Conservation (phyloP, 1,284 basidiomycete species). For the Prillingera fragicola region DNA sequence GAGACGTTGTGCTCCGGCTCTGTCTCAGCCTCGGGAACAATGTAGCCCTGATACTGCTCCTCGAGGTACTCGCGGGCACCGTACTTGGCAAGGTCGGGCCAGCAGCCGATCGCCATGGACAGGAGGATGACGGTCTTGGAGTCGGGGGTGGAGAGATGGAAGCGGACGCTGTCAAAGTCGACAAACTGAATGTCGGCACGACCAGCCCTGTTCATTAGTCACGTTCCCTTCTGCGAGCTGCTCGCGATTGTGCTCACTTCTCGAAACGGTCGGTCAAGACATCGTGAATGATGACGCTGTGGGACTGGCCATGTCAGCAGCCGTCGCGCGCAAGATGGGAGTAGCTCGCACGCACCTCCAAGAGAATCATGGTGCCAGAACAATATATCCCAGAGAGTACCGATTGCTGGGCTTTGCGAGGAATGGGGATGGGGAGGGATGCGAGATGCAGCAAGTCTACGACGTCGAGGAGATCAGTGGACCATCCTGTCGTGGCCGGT, state of each 20-base stretch:
- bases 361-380: conserved; percentile 64
- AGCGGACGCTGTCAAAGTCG: conserved; percentile 95
- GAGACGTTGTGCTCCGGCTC: conserved; percentile 89
- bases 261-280: conserved; percentile 82
- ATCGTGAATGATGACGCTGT: conserved; percentile 88
- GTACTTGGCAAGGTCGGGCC: conserved; percentile 83
- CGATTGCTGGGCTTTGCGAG: too few relatives aligned
- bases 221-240: neutral
- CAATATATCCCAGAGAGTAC: too few relatives aligned
- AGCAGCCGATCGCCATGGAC: conserved; percentile 96
- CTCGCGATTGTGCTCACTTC: conserved; percentile 56
- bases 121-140: conserved; percentile 72
- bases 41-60: conserved; percentile 74
- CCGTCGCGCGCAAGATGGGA: neutral
- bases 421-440: too few relatives aligned
- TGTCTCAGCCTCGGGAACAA: conserved; percentile 44
- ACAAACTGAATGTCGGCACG: conserved; percentile 93
- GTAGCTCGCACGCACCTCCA: conserved; percentile 56
- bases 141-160: conserved; percentile 82
- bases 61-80: conserved; percentile 76
- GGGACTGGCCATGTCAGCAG: conserved; percentile 54
- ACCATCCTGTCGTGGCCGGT: too few relatives aligned
- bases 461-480: too few relatives aligned
- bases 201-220: conserved; percentile 59
- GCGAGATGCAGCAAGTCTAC: too few relatives aligned